Conservation (phyloP, 192 early-diverging fungal genomes). For the Podila verticillata region DNA sequence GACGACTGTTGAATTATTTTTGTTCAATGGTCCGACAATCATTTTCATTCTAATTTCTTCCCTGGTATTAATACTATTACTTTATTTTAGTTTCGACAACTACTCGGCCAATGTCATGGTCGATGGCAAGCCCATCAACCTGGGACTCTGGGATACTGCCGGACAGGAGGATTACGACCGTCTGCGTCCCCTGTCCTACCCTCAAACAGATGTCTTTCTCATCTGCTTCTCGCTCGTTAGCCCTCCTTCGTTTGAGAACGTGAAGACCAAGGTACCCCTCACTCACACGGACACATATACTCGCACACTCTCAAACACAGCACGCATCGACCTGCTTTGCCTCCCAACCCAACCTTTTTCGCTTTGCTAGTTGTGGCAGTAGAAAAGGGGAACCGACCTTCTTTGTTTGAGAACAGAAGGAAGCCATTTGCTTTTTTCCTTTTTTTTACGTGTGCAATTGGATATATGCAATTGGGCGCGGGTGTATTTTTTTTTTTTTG, state of each 20-base stretch:
- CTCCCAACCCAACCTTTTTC: neutral
- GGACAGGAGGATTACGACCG: slow-evolving; percentile 99
- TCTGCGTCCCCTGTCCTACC: slow-evolving; percentile 95
- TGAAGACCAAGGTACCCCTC: slow-evolving; percentile 85
- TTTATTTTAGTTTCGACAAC: slow-evolving; percentile 86
- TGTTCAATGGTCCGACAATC: no score
- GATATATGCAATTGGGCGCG: no score
- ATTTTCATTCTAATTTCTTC: no score
- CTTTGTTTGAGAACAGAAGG: no score
- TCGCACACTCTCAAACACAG: no score
- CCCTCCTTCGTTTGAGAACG: slow-evolving; percentile 97
- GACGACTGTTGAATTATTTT: no score
- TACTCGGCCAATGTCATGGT: slow-evolving; percentile 99
- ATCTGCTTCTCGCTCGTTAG: slow-evolving; percentile 98
- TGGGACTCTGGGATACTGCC: slow-evolving; percentile 98
- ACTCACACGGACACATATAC: neutral
- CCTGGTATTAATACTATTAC: no score
- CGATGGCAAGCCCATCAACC: slow-evolving; percentile 97
- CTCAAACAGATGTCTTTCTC: slow-evolving; percentile 98
- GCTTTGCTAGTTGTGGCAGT: no score
- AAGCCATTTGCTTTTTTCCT: no score
- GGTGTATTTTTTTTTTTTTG: no score
- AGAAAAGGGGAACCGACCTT: neutral
- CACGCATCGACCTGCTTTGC: neutral
- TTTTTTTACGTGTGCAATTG: no score